Evolutionary conservation across 306 rosid species (phyloP).

Genomic region (Crataegus laevigata): DNA sequence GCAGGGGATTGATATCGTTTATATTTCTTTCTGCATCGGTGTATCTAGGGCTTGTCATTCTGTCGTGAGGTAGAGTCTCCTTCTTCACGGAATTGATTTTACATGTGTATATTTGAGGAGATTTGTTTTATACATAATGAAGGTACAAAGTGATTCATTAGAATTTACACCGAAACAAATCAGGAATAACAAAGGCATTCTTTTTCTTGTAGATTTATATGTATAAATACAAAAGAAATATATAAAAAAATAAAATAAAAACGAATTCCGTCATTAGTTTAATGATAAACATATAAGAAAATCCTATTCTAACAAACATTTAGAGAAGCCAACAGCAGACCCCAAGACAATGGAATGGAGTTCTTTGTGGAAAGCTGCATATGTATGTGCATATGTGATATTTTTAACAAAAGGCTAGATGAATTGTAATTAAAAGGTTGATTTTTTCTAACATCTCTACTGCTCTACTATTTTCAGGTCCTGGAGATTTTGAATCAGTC

Average conservation of each 20-base stretch:
- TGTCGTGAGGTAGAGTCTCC: constrained; percentile 41
- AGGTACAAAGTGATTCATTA: not conserved
- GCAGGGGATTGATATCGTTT: constrained; percentile 54
- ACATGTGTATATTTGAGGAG: not conserved
- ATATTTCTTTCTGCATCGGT: constrained; percentile 31
- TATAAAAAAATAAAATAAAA: too few species aligned
- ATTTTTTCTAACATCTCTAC: not conserved
- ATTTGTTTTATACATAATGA: not conserved
- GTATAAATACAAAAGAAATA: not conserved
- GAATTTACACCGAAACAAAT: too few species aligned
- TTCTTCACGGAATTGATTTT: not conserved
- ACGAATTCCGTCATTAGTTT: too few species aligned
- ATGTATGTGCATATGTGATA: not conserved
- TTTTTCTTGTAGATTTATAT: not conserved
- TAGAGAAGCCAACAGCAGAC: too few species aligned
- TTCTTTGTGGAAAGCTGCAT: not conserved
- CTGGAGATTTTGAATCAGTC: constrained; percentile 9
- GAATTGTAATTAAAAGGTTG: not conserved
- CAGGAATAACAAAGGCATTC: too few species aligned
- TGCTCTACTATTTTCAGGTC: constrained; percentile 30
- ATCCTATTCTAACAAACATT: too few species aligned
- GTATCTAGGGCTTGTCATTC: constrained; percentile 47
- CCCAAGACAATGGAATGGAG: too few species aligned
- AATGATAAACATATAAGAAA: too few species aligned
- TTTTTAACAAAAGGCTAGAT: not conserved